A percentile compares a stretch with the other conserved stretches of the same genome.
phyloP scores from a whole-genome alignment of 352 stramenopile genomes.

The Phytophthora podocarpi region DNA sequence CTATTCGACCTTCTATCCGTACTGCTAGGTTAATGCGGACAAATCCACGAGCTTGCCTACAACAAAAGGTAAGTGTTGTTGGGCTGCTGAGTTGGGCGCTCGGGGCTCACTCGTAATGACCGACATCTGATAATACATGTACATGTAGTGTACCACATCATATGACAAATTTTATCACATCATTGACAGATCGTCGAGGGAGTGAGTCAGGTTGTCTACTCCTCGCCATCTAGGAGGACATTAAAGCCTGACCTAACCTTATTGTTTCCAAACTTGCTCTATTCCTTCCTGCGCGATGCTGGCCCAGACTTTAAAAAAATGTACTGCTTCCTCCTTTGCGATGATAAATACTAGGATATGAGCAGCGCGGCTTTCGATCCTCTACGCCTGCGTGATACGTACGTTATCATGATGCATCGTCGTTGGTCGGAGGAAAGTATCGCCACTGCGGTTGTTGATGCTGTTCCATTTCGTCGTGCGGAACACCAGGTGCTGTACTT shows the following conservation, averaged over 20 bases:
- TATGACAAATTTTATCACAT: slow-evolving; percentile 1
- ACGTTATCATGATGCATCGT: slow-evolving; percentile 11
- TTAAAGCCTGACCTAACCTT: no score
- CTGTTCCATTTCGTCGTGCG: not conserved
- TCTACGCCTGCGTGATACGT: not conserved
- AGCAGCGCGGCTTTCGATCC: not conserved
- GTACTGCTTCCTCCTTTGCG: not conserved
- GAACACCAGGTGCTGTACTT: not conserved
- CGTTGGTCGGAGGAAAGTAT: slow-evolving; percentile 35
- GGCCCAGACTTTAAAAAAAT: no score
- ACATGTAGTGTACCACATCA: not conserved
- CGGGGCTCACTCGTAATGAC: not conserved
- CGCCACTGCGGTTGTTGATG: slow-evolving; percentile 20
- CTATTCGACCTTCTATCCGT: no score
- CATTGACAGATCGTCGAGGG: not conserved
- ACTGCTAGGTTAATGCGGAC: no score
- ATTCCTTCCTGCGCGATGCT: no score
- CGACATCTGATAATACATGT: no score
- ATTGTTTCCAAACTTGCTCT: not conserved
- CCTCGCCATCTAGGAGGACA: no score
- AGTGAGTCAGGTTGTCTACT: slow-evolving; percentile 2
- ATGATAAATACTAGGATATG: slow-evolving; percentile 21
- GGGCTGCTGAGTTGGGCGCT: no score
- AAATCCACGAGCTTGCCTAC: no score
- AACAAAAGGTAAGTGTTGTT: no score